These are phyloP conservation scores for Westerdykella aurantiaca DNA, from an alignment of 2,329 filamentous ascomycete genomes.

Conservation along the genomic window DNA sequence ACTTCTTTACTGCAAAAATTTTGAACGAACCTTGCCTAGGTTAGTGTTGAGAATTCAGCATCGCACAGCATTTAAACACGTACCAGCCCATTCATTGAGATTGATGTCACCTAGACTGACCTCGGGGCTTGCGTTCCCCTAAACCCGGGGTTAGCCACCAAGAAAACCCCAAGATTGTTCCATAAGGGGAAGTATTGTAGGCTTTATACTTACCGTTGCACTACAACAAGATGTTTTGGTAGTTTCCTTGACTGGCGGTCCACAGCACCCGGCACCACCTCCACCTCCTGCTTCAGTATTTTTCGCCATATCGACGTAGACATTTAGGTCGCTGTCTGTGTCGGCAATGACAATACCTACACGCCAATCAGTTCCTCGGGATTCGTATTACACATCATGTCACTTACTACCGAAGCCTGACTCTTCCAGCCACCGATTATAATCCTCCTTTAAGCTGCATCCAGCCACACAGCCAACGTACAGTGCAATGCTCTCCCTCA, in stretches of 20 bases:
- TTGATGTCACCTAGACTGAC: constrained; percentile 1
- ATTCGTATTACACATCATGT: background rate
- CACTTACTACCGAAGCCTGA: background rate
- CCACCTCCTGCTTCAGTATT: background rate
- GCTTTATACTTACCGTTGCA: background rate
- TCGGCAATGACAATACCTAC: constrained; percentile 7
- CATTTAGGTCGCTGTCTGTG: constrained; percentile 7
- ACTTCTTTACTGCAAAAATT: constrained; percentile 46
- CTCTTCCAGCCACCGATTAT: constrained; percentile 45
- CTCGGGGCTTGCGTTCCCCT: background rate
- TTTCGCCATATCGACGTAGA: constrained; percentile 4
- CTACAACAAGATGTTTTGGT: background rate
- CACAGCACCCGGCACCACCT: constrained; percentile 1
- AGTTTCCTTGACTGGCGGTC: constrained; percentile 1
- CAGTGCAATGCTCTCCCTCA: constrained; percentile 46
- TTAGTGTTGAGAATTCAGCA: constrained; percentile 4
- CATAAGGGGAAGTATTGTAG: background rate
- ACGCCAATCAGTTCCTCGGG: no score
- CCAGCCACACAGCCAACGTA: constrained; percentile 58
- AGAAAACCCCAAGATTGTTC: background rate
- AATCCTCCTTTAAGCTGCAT: constrained; percentile 48
- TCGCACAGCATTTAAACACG: background rate
- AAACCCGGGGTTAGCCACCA: background rate
- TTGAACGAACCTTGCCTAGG: constrained; percentile 39
- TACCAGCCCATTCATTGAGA: constrained; percentile 14